phyloP scores from a whole-genome alignment of 2,329 filamentous ascomycete genomes.

The Dactylellina haptotyla region DNA sequence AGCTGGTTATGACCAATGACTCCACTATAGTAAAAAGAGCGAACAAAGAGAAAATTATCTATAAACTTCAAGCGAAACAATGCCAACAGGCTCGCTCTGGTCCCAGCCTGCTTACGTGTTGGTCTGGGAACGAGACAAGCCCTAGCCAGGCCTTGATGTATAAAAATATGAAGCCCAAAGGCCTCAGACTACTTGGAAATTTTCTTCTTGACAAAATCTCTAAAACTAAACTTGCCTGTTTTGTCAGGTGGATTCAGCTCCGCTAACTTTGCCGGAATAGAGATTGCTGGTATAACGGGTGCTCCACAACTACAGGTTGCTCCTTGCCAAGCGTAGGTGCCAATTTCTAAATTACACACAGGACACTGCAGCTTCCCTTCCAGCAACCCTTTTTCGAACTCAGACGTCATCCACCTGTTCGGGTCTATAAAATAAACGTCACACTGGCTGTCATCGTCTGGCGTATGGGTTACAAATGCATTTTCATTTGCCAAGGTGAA shows the following conservation, averaged over 20 bases:
- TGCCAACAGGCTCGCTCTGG: too few relatives aligned
- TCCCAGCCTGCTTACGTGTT: too few relatives aligned
- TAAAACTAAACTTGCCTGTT: not conserved
- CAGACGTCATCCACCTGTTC: slow-evolving; percentile 89
- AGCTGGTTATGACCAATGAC: too few relatives aligned
- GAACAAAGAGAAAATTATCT: too few relatives aligned
- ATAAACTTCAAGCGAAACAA: too few relatives aligned
- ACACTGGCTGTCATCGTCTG: slow-evolving; percentile 66
- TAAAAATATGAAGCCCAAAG: too few relatives aligned
- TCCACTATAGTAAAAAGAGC: too few relatives aligned
- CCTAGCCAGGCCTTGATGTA: too few relatives aligned
- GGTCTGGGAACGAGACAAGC: too few relatives aligned
- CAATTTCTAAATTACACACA: slow-evolving; percentile 82
- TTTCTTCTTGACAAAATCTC: not conserved
- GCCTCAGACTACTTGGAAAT: too few relatives aligned
- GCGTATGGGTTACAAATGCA: not conserved
- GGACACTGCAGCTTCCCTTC: slow-evolving; percentile 88
- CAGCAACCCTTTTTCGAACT: slow-evolving; percentile 80
- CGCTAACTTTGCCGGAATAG: not conserved
- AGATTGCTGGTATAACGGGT: not conserved
- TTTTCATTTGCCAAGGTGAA: not conserved
- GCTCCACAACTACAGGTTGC: slow-evolving; percentile 67
- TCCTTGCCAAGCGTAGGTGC: slow-evolving; percentile 95
- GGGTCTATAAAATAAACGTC: slow-evolving; percentile 89
- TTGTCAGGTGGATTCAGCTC: not conserved